phyloP scores from a whole-genome alignment of 2,329 filamentous ascomycete genomes.

The Apiospora phragmitis region DNA sequence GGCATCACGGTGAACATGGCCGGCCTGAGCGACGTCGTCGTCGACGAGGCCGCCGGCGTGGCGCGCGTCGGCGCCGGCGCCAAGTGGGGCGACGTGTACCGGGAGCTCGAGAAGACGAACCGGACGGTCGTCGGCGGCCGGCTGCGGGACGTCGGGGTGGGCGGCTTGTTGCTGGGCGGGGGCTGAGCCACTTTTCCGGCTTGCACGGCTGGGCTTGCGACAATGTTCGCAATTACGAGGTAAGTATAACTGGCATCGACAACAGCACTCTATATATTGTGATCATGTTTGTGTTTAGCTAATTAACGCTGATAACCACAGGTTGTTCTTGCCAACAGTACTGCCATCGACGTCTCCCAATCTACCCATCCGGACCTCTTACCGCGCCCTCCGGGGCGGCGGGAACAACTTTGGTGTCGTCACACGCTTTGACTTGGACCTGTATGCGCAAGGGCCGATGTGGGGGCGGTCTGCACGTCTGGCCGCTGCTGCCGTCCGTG shows the following conservation, averaged over 20 bases:
- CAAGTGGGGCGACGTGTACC: conserved; percentile 23
- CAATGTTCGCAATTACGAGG: conserved; percentile 29
- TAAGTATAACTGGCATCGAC: too few relatives aligned
- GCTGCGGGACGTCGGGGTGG: conserved; percentile 21
- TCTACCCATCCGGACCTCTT: too few relatives aligned
- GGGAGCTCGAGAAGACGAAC: conserved; percentile 16
- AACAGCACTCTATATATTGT: too few relatives aligned
- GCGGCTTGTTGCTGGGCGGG: conserved; percentile 24
- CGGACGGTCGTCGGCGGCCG: conserved; percentile 22
- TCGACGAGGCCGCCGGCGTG: conserved; percentile 15
- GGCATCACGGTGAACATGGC: too few relatives aligned
- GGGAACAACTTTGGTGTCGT: background rate
- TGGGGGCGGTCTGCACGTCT: background rate
- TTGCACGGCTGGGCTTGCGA: conserved; percentile 44
- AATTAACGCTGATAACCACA: too few relatives aligned
- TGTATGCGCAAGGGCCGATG: background rate
- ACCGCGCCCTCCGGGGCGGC: background rate
- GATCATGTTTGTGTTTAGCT: too few relatives aligned
- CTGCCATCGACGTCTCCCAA: too few relatives aligned
- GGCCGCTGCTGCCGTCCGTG: background rate
- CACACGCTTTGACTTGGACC: background rate
- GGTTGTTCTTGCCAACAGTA: too few relatives aligned
- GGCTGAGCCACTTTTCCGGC: conserved; percentile 11
- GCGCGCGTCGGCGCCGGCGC: conserved; percentile 28
- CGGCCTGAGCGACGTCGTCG: background rate